Evolutionary conservation across 768 basidiomycete species (phyloP).

Genomic region (Ephemerocybe angulata): DNA sequence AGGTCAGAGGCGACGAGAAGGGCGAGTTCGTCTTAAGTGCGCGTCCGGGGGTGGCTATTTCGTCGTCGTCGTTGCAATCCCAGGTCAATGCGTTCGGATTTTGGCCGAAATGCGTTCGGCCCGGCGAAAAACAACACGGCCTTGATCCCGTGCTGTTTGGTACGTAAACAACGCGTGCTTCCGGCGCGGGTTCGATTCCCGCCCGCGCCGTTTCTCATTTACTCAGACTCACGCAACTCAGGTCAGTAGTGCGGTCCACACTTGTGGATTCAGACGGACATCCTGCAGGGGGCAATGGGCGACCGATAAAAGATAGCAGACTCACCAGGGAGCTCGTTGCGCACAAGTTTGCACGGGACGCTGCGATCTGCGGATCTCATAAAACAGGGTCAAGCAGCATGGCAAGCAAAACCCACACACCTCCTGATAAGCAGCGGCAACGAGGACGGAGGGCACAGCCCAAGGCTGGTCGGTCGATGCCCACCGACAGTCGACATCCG

Average conservation of each 20-base stretch:
- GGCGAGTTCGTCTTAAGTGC: conserved; percentile 34
- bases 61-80: conserved; percentile 45
- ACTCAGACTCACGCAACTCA: not conserved
- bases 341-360: too few relatives aligned
- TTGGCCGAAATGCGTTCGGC: conserved; percentile 62
- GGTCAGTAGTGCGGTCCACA: not conserved
- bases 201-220: conserved; percentile 5
- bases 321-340: not conserved
- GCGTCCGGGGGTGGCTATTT: conserved; percentile 28
- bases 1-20: conserved; percentile 32
- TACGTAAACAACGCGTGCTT: conserved; percentile 33
- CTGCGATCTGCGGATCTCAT: not conserved
- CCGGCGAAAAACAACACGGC: conserved; percentile 42
- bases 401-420: not conserved
- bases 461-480: too few relatives aligned
- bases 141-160: conserved; percentile 34
- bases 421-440: too few relatives aligned
- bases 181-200: conserved; percentile 15
- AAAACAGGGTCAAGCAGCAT: not conserved
- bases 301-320: not conserved
- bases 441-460: too few relatives aligned
- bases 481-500: too few relatives aligned
- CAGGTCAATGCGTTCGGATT: conserved; percentile 56
- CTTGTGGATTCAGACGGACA: not conserved
- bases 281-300: not conserved